phyloP scores from a whole-genome alignment of 805 yeast species.

The Wickerhamomyces chambardii region DNA sequence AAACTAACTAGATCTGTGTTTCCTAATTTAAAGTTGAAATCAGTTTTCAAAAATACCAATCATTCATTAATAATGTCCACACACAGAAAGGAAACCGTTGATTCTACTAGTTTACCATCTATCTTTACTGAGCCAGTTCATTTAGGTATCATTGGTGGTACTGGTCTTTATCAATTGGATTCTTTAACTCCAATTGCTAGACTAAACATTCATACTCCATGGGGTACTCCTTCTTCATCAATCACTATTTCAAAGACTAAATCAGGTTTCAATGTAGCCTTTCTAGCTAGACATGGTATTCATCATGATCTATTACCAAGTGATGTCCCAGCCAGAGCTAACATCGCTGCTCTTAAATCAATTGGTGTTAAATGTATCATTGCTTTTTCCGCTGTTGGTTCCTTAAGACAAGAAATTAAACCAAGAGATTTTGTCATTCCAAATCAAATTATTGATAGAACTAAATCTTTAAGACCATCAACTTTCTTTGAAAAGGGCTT shows the following conservation, averaged over 20 bases:
- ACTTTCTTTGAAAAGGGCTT: slow-evolving; percentile 82
- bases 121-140: slow-evolving; percentile 57
- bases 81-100: slow-evolving; percentile 15
- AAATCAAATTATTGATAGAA: slow-evolving; percentile 92
- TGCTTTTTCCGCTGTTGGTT: slow-evolving; percentile 96
- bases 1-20: no score
- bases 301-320: slow-evolving; percentile 87
- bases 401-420: slow-evolving; percentile 76
- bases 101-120: slow-evolving; percentile 27
- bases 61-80: slow-evolving; percentile 11
- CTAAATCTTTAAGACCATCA: slow-evolving; percentile 88
- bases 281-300: slow-evolving; percentile 89
- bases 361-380: slow-evolving; percentile 82
- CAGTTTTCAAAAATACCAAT: no score
- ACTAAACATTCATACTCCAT: slow-evolving; percentile 80
- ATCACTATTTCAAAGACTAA: slow-evolving; percentile 81
- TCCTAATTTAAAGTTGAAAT: no score
- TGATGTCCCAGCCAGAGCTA: slow-evolving; percentile 89
- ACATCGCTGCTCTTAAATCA: slow-evolving; percentile 89
- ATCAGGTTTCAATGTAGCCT: slow-evolving; percentile 80
- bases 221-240: slow-evolving; percentile 96
- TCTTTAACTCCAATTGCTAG: slow-evolving; percentile 81
- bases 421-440: slow-evolving; percentile 98
- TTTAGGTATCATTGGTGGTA: slow-evolving; percentile 93
- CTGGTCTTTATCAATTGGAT: slow-evolving; percentile 88